Base-by-base conservation (phyloP, 768 basidiomycete genomes). In the Cyclocybe aegerita region DNA sequence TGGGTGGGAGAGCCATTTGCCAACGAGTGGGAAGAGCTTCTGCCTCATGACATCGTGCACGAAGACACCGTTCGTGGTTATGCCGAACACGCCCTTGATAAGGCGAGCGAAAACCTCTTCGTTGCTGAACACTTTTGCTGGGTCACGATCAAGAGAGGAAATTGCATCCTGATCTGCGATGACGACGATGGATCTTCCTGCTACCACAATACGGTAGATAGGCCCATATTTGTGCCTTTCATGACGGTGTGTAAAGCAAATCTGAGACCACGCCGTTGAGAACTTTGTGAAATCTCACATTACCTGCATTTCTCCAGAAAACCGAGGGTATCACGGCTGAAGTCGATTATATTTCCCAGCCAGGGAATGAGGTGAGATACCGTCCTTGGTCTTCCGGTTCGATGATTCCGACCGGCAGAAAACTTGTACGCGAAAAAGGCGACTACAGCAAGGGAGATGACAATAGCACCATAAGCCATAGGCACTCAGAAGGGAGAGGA, bases 231-330 rank as follows among this genome's bases (percentile, higher is more conserved):
- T 23, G 23, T 23, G 23, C 4, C 23, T 23, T 23, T 23, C 4
- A 23, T 23, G 23, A 33, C 40, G 39, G 11, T 4, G 34, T 16
- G 40, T 43, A 12, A n/a, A 34, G 14, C 7, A 40, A 39, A 39
- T 5, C n/a, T 31, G n/a, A 6, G 12, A 17, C 12, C 8, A 15
- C 30, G 29, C 23, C 23, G 23, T 23, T 43, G 30, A 12, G 8
- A 30, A 7, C 12, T 12, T 43, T 9, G 12, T 16, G 15, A 17
- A 16, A 34, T 42, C 3, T 15, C 15, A 14, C 32, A 39, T 49
- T 35, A 49, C 48, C 43, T 31, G 32, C 40, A 49, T 34, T 42
- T 7, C 35, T 49, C 12, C 14, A 49, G 35, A 15, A 42, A 49
- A 9, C 15, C 34, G 9, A 49, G 48, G 2, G 48, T 39, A 17